These are phyloP conservation scores for Ophioceras dolichostomum DNA, from an alignment of 2,329 filamentous ascomycete genomes.

Conservation along the genomic window DNA sequence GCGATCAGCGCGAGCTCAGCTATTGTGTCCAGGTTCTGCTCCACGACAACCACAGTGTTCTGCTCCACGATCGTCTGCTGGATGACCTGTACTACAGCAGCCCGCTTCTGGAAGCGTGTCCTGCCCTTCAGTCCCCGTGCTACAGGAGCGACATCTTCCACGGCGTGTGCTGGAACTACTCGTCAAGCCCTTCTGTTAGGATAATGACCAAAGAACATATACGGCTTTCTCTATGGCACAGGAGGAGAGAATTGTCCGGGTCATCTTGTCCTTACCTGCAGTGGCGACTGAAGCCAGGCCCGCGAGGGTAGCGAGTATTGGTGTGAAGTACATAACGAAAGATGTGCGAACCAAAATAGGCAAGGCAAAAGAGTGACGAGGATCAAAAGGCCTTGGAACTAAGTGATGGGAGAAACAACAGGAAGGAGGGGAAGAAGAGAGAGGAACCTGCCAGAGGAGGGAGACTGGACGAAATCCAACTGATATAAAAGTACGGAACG, in stretches of 20 bases:
- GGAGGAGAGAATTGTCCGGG: background rate
- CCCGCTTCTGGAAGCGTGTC: constrained; percentile 12
- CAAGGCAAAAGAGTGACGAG: too few species aligned
- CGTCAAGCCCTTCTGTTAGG: too few species aligned
- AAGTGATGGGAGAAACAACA: constrained; percentile 1
- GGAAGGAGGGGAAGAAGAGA: background rate
- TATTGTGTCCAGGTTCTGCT: constrained; percentile 22
- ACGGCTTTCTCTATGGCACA: too few species aligned
- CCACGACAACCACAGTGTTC: constrained; percentile 18
- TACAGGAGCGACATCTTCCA: too few species aligned
- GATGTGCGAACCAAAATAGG: too few species aligned
- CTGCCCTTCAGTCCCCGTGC: constrained; percentile 13
- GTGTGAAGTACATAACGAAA: constrained; percentile 14
- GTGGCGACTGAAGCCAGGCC: constrained; percentile 14
- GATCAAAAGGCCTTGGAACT: background rate
- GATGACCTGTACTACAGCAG: constrained; percentile 17
- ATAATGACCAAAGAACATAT: too few species aligned
- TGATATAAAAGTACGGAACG: constrained; percentile 5
- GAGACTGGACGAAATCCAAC: background rate
- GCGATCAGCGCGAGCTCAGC: constrained; percentile 19
- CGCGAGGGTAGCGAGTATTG: constrained; percentile 14
- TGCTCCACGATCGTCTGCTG: constrained; percentile 18
- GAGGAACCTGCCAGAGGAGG: background rate
- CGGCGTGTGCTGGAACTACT: too few species aligned
- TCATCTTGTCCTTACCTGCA: constrained; percentile 16